Evolutionary conservation across 139 green algal species (phyloP), one percentile per base, ranked within the genome.

Genomic region (Zygnema circumcarinatum): DNA sequence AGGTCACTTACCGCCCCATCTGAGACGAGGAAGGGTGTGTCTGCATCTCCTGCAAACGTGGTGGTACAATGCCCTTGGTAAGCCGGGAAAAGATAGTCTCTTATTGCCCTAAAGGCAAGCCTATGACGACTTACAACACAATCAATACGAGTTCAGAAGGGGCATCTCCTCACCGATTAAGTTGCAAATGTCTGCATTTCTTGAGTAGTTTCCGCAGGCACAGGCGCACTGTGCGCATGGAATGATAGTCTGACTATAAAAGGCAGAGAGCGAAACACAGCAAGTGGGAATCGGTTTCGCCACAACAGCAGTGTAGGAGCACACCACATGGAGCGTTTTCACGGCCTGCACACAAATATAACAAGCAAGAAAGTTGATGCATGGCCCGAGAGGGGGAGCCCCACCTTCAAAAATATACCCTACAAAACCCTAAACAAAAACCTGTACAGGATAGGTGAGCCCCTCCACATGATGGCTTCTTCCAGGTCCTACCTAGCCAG

Each of bases 261-360:
- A 88, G 11, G 83, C 35, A 1, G 83, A 88, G 16, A 88, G 29
- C 2, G 72, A 84, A 33, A 88, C 83, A 38, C 83, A 88, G 73
- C 83, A 88, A 2, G 38, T 88, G 1, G 83, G 83, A 31, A 52
- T 39, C 36, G 75, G 75, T 35, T 52, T 38, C n/a, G 69, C 35
- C 36, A 78, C 36, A 3, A 78, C 69, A 7, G 69, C 11, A 78
- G 35, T 78, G 16, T 78, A 78, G 36, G 35, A 25, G 16, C 69
- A 78, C 3, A 78, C 69, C 35, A 78, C 69, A 7, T 78, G 7
- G 3, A 39, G 16, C 11, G 35, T 78, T 41, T 38, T 20, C 35
- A 78, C 3, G 11, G 69, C 69, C 69, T 78, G 69, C 54, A 72
- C n/a, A n/a, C n/a, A n/a, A n/a, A n/a, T n/a, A n/a, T n/a, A n/a